Base-by-base conservation (phyloP, 768 basidiomycete species). In the Tulasnella calospora region DNA sequence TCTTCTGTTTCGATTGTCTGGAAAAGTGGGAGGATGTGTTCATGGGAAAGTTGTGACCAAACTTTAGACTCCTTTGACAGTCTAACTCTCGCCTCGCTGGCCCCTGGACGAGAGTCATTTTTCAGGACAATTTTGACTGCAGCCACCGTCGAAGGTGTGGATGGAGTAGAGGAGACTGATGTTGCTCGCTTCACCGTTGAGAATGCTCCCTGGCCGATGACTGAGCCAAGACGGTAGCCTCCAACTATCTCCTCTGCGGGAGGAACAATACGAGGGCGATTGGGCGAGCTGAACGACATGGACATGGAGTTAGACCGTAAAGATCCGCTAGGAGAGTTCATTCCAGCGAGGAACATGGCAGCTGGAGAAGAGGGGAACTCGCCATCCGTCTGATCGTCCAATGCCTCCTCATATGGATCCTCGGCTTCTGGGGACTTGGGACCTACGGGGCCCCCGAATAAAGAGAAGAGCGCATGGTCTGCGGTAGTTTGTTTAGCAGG, bases 11-110 rank as follows among this genome's bases (percentile, higher is more conserved):
- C 89, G 74, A 88, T 85, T 23, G 85, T 85, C 61, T 89, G 86
- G 83, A 96, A 94, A 67, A 97, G 89, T 15, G 95, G 95, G 21
- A 98, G 88, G 80, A 96, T 89, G 82, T 96, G 91, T 82, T 95
- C 93, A 83, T 96, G 95, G 74, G 88, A 89, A 81, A 95, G 89
- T 0, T 89, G 87, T 1, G 89, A 85, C 94, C 94, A 96, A 19
- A 94, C 85, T 17, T 85, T 82, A 17, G 90, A 89, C 86, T 96
- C 94, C 72, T 89, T 90, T 78, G 90, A 88, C 61, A 95, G 87
- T 69, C 88, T 89, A 79, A 88, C 89, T 79, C 86, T 88, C 15
- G 87, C 85, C 9, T 86, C 82, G 35, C 84, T 81, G 2, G 90
- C 85, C 79, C 91, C 85, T 3, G 84, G 67, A 57, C 41, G 69